Percentiles rank a stretch among this genome's conserved stretches.
Conservation (phyloP, 192 early-diverging fungal genomes). For the Chytriomyces sp. region DNA sequence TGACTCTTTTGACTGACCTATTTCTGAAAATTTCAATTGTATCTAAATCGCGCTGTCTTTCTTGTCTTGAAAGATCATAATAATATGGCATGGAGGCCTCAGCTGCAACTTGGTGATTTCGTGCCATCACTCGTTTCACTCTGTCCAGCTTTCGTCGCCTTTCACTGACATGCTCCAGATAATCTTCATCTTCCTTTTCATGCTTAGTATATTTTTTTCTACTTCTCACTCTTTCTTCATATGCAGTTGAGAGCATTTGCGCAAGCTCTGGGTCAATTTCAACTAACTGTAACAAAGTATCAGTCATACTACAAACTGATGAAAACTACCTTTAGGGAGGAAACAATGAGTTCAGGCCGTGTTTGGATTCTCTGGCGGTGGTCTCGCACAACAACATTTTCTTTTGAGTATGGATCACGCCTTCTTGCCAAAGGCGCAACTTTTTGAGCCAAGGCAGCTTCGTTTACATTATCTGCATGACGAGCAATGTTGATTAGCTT, state of each 20-base stretch:
- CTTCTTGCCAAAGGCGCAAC: not conserved
- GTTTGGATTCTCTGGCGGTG: slow-evolving; percentile 27
- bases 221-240: slow-evolving; percentile 32
- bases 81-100: slow-evolving; percentile 18
- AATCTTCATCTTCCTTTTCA: slow-evolving; percentile 28
- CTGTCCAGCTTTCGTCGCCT: slow-evolving; percentile 30
- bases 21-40: slow-evolving; percentile 47
- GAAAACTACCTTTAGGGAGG: slow-evolving; percentile 7
- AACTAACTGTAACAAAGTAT: slow-evolving; percentile 30
- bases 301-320: not conserved
- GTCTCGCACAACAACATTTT: slow-evolving; percentile 32
- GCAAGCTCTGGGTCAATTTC: slow-evolving; percentile 48
- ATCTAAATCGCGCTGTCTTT: slow-evolving; percentile 46
- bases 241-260: slow-evolving; percentile 29
- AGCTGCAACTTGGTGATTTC: not conserved
- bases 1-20: too few species aligned
- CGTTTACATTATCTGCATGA: not conserved
- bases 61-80: slow-evolving; percentile 39
- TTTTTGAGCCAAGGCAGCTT: not conserved
- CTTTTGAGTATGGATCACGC: slow-evolving; percentile 27
- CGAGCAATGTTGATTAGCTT: slow-evolving; percentile 37
- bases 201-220: not conserved
- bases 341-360: slow-evolving; percentile 16
- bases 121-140: slow-evolving; percentile 21
- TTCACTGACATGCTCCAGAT: slow-evolving; percentile 14